Base-by-base conservation (phyloP, 179 eudicot genomes). In the Gypsophila paniculata region DNA sequence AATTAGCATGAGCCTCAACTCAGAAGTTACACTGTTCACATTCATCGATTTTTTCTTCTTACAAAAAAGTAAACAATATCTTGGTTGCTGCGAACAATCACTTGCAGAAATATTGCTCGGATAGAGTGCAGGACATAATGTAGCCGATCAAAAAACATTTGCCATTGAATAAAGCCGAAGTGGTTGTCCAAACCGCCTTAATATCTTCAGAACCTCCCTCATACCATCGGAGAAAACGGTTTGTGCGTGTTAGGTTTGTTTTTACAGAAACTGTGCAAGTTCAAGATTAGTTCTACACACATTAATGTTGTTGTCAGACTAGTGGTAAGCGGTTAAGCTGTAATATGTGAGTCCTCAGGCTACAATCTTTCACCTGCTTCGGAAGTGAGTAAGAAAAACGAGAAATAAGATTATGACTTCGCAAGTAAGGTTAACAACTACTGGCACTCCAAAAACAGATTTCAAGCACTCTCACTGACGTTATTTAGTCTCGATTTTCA, bases 291-390 rank as follows among this genome's bases (percentile, higher is more conserved):
- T 83, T 79, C 85, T 89, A 83, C 84, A 79, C 61, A 82, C 55
- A 78, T 53, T 25, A 25, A 12, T 44, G 57, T 49, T 26, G 84
- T 77, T 54, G 85, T 91, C 96, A 90, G 79, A 88, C 79, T 85
- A 80, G 73, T 76, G 83, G 81, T 82, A 82, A 77, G 73, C 83
- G 88, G 79, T 82, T 87, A 80, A 74, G 85, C 84, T 94, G 99
- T 85, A 94, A 75, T 71, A 80, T 75, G 75, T 91, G 91, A 21
- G 97, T 92, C 85, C 89, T 83, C 88, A 94, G 77, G 85, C 96
- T 91, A 85, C 85, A 88, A 78, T 94, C 85, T 81, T 81, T 87
- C 58, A 92, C 96, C 99, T 94, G 94, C 55, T 8, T 69, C 21
- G 25, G 51, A 72, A 34, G 25, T 0, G 18, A 32, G 53, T 61